Evolutionary conservation across 352 stramenopile genomes (phyloP).

Genomic region (Globisporangium emineosum): DNA sequence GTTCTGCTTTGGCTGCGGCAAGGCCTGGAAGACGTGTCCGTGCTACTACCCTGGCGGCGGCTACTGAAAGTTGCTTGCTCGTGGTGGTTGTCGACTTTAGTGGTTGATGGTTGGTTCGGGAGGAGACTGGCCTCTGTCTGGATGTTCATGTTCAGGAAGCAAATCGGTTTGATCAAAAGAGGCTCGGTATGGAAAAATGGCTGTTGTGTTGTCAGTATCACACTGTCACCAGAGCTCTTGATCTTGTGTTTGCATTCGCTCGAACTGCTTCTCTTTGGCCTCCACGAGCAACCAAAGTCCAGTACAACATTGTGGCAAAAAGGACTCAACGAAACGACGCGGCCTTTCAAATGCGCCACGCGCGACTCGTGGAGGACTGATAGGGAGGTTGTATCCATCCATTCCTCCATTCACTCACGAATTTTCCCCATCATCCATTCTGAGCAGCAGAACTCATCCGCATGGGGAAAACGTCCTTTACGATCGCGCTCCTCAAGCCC

Average conservation of each 20-base stretch:
- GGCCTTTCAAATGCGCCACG: not conserved
- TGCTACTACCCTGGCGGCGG: not conserved
- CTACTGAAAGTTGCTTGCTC: not conserved
- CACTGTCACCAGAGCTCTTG: too few relatives aligned
- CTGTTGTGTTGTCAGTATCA: too few relatives aligned
- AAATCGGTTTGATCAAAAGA: too few relatives aligned
- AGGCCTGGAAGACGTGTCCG: constrained; percentile 21
- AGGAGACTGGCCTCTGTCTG: not conserved
- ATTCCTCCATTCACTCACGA: not conserved
- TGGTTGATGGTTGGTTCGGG: not conserved
- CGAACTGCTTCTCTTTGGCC: too few relatives aligned
- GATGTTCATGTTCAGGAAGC: too few relatives aligned
- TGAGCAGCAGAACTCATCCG: too few relatives aligned
- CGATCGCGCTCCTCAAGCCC: constrained; percentile 51
- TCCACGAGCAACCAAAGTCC: too few relatives aligned
- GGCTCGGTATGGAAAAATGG: too few relatives aligned
- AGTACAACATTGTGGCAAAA: not conserved
- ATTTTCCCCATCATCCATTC: not conserved
- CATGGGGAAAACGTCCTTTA: constrained; percentile 27
- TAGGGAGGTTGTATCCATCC: not conserved
- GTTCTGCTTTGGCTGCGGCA: constrained; percentile 60
- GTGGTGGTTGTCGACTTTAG: not conserved
- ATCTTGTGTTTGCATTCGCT: too few relatives aligned
- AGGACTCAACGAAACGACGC: not conserved
- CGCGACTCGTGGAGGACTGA: not conserved